Conservation (phyloP, 148 eudicot species). For the Amaranthus cruentus region DNA sequence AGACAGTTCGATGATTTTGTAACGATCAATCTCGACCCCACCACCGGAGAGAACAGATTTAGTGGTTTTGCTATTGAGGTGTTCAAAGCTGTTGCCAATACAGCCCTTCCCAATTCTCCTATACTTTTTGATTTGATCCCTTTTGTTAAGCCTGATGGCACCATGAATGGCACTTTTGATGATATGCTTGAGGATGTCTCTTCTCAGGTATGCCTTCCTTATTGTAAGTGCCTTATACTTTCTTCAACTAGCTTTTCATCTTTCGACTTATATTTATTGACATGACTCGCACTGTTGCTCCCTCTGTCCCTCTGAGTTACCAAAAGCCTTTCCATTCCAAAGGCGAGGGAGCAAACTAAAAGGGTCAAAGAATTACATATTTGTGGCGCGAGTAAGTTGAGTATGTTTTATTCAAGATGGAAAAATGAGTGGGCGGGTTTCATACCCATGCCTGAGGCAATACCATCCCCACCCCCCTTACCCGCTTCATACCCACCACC, state of each 20-base stretch:
- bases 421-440: too few relatives aligned
- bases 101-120: background rate
- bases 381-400: too few relatives aligned
- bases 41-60: constrained; percentile 2
- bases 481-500: too few relatives aligned
- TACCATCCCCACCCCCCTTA: too few relatives aligned
- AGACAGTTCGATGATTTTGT: background rate
- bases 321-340: too few relatives aligned
- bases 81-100: constrained; percentile 14
- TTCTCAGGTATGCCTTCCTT: constrained; percentile 2
- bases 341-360: too few relatives aligned
- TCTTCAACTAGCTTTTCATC: background rate
- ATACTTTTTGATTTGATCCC: constrained; percentile 4
- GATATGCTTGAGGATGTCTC: constrained; percentile 22
- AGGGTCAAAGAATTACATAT: too few relatives aligned
- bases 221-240: background rate
- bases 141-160: constrained; percentile 15
- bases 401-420: too few relatives aligned
- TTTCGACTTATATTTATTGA: background rate
- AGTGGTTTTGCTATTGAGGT: constrained; percentile 17
- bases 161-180: constrained; percentile 23
- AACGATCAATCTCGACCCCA: background rate
- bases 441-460: too few relatives aligned
- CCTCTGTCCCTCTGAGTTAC: too few relatives aligned
- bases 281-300: background rate